A percentile compares a stretch with the other conserved stretches of the same genome.
Conservation (phyloP, 371 early-diverging fungal species). For the Fennellomyces sp. region DNA sequence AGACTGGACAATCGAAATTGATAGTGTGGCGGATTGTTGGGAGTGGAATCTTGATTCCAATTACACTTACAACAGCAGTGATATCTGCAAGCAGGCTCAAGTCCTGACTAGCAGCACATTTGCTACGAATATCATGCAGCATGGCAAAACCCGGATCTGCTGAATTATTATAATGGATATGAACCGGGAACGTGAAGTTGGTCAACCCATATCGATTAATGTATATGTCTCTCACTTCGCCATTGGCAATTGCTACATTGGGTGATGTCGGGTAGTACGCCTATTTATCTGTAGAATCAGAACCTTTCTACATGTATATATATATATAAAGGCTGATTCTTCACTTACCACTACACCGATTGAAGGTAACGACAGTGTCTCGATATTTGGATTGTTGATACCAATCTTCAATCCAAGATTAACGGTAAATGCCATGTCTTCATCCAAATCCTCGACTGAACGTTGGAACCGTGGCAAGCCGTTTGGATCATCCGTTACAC, state of each 20-base stretch:
- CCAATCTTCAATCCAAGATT: slow-evolving; percentile 8
- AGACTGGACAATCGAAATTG: slow-evolving; percentile 13
- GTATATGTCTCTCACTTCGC: neutral
- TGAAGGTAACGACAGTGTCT: slow-evolving; percentile 2
- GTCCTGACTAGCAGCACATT: slow-evolving; percentile 1
- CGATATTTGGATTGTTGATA: slow-evolving; percentile 10
- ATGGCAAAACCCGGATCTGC: slow-evolving; percentile 4
- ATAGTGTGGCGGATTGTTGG: slow-evolving; percentile 8
- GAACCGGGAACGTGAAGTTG: slow-evolving; percentile 11
- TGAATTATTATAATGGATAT: slow-evolving; percentile 2
- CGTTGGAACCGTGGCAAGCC: slow-evolving; percentile 13
- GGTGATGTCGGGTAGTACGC: slow-evolving; percentile 11
- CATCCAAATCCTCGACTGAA: neutral
- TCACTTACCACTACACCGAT: neutral
- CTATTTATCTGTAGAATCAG: too few relatives aligned
- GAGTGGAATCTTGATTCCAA: slow-evolving; percentile 10
- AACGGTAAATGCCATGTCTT: slow-evolving; percentile 8
- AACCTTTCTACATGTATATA: too few relatives aligned
- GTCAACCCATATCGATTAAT: slow-evolving; percentile 8
- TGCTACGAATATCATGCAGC: slow-evolving; percentile 3
- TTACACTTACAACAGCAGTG: neutral
- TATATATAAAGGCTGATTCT: too few relatives aligned
- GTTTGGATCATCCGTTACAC: slow-evolving; percentile 29
- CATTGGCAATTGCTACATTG: neutral
- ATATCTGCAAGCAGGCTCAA: slow-evolving; percentile 25